Percentiles rank a stretch among this genome's conserved stretches.
phyloP scores from a whole-genome alignment of 768 basidiomycete genomes.

The Calocera viscosa region DNA sequence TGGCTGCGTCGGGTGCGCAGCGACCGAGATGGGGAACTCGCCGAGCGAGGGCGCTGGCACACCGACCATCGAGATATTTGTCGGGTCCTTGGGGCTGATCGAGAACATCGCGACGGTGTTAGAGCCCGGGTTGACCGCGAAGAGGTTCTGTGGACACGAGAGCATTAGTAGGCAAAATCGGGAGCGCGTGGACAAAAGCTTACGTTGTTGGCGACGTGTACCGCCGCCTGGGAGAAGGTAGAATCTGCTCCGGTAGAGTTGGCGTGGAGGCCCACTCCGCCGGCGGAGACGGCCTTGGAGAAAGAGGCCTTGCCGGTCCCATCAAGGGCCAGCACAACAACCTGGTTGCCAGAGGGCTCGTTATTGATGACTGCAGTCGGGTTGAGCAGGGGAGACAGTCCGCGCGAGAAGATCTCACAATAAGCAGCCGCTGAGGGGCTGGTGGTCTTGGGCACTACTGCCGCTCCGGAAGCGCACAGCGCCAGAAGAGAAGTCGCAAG shows the following conservation, averaged over 20 bases:
- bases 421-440: not conserved
- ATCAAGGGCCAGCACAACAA: conserved; percentile 35
- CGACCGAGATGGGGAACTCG: conserved; percentile 40
- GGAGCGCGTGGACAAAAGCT: conserved; percentile 27
- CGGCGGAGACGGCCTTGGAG: conserved; percentile 25
- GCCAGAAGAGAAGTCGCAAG: not conserved
- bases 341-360: conserved; percentile 35
- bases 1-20: conserved; percentile 26
- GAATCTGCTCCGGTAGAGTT: conserved; percentile 29
- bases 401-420: not conserved
- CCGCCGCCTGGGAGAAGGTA: conserved; percentile 33
- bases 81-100: conserved; percentile 36
- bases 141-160: not conserved
- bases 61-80: conserved; percentile 33
- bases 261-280: conserved; percentile 32
- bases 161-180: conserved; percentile 23
- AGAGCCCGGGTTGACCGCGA: conserved; percentile 29
- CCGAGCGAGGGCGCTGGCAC: conserved; percentile 35
- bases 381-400: no score
- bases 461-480: not conserved
- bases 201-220: conserved; percentile 30
- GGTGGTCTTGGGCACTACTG: not conserved
- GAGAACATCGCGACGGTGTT: conserved; percentile 32
- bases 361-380: conserved; percentile 46
- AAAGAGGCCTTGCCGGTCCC: conserved; percentile 28